Conservation (phyloP, 306 rosid genomes). For the Citrullus mucosospermus region DNA sequence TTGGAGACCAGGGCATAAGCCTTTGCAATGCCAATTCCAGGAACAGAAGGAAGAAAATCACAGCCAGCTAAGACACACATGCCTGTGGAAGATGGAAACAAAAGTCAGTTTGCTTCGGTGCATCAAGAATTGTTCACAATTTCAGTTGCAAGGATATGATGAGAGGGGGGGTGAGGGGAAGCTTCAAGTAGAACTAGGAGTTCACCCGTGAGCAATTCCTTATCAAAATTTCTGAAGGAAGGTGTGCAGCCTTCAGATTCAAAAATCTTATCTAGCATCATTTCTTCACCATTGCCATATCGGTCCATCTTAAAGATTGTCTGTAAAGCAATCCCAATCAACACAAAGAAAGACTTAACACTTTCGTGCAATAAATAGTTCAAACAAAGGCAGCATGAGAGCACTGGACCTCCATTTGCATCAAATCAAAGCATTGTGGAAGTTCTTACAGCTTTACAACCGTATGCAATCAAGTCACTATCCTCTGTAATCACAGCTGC, state of each 20-base stretch:
- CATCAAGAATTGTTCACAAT: neutral
- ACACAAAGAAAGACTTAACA: conserved; percentile 11
- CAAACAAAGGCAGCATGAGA: conserved; percentile 13
- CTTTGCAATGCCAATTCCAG: conserved; percentile 80
- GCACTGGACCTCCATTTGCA: conserved; percentile 25
- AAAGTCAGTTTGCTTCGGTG: neutral
- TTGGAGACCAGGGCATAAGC: conserved; percentile 78
- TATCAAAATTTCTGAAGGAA: conserved; percentile 53
- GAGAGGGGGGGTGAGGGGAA: too few relatives aligned
- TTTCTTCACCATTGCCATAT: conserved; percentile 64
- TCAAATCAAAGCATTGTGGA: conserved; percentile 24
- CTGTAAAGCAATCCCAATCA: conserved; percentile 32
- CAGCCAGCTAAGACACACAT: conserved; percentile 97
- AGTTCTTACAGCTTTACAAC: conserved; percentile 86
- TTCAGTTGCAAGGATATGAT: neutral
- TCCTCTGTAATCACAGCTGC: conserved; percentile 70
- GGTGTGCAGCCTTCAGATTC: conserved; percentile 37
- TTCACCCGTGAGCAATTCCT: conserved; percentile 56
- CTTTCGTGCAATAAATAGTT: conserved; percentile 2
- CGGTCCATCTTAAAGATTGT: conserved; percentile 85
- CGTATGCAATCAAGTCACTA: conserved; percentile 66
- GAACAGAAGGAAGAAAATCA: conserved; percentile 93
- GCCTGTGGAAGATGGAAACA: conserved; percentile 27
- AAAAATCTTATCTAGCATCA: conserved; percentile 49
- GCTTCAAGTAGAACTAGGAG: conserved; percentile 9